Conservation (phyloP, 179 eudicot species). For the Patellifolia procumbens region DNA sequence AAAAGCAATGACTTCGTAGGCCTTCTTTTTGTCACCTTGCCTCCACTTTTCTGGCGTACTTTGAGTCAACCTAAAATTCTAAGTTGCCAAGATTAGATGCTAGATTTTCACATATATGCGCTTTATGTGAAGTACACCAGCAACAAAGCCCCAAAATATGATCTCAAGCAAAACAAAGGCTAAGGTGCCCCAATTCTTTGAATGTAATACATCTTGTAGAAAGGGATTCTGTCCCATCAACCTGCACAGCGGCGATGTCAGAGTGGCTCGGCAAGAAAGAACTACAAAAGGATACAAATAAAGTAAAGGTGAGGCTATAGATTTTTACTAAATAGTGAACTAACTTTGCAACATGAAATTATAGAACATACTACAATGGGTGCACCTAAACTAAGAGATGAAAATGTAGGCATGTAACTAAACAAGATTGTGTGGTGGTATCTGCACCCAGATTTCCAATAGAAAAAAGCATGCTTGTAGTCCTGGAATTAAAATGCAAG, state of each 20-base stretch:
- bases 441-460: background rate
- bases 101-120: conserved; percentile 56
- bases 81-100: background rate
- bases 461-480: too few relatives aligned
- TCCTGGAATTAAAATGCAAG: too few relatives aligned
- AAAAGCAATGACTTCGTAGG: too few relatives aligned
- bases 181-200: conserved; percentile 70
- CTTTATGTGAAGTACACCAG: conserved; percentile 68
- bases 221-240: conserved; percentile 48
- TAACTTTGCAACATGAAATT: background rate
- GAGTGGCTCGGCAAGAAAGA: background rate
- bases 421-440: background rate
- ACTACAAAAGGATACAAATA: background rate
- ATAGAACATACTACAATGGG: background rate
- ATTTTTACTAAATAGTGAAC: background rate
- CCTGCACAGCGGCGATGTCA: conserved; percentile 56
- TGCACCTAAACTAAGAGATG: too few relatives aligned
- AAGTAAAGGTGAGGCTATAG: background rate
- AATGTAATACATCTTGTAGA: conserved; percentile 46
- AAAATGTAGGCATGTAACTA: background rate
- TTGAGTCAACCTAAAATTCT: background rate
- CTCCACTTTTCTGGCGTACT: background rate
- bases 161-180: conserved; percentile 69
- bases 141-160: conserved; percentile 67
- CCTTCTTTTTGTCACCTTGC: background rate